phyloP scores from a whole-genome alignment of 148 eudicot species.

The Rhododendron mucronatum region DNA sequence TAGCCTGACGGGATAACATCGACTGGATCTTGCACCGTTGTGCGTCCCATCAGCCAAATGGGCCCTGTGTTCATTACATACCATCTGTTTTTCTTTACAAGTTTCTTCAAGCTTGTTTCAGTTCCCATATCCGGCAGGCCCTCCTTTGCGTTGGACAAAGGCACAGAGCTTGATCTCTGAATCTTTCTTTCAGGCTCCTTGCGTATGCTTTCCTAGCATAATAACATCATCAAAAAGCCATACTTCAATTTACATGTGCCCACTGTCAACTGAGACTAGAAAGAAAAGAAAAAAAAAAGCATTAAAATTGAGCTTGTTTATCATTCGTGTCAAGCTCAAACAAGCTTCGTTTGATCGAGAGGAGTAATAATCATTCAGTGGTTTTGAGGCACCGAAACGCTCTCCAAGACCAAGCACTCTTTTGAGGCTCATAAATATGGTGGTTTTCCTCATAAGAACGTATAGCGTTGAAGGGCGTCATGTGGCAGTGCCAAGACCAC shows the following conservation, averaged over 20 bases:
- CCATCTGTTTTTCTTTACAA: constrained; percentile 38
- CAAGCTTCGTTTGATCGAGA: not conserved
- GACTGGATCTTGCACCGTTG: not conserved
- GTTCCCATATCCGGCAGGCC: constrained; percentile 8
- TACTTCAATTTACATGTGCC: not conserved
- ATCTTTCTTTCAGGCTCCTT: constrained; percentile 20
- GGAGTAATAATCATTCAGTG: not conserved
- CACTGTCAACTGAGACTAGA: not conserved
- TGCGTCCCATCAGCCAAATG: not conserved
- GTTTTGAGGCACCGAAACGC: not conserved
- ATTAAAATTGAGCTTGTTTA: not conserved
- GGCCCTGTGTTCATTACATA: not conserved
- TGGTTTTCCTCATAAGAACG: too few species aligned
- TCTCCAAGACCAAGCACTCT: too few species aligned
- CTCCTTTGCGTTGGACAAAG: constrained; percentile 7
- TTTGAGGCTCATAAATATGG: not conserved
- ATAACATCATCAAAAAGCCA: not conserved
- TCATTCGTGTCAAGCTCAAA: not conserved
- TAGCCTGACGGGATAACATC: not conserved
- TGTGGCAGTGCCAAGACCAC: not conserved
- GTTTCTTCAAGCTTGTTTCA: constrained; percentile 21
- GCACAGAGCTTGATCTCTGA: constrained; percentile 24
- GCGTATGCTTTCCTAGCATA: not conserved
- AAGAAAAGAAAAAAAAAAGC: not conserved
- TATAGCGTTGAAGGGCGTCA: too few species aligned